Evolutionary conservation across 2,329 filamentous ascomycete species (phyloP).

Genomic region (Cylindrodendrum hubeiense): DNA sequence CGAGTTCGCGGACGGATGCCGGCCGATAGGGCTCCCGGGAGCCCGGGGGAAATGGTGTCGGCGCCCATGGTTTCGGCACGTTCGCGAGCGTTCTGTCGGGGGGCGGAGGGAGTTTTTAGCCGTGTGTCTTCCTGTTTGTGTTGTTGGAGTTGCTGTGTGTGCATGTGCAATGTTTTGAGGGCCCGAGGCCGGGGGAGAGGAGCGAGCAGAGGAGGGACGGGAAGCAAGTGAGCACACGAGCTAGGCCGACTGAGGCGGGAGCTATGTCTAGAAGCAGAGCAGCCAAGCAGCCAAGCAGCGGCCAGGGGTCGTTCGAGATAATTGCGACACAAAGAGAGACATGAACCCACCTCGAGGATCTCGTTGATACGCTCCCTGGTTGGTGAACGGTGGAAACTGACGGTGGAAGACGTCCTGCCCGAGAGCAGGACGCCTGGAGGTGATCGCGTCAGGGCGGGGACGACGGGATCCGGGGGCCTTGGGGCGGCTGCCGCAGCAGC

Average conservation of each 20-base stretch:
- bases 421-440: slow-evolving; percentile 24
- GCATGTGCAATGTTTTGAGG: neutral
- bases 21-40: slow-evolving; percentile 34
- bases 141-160: neutral
- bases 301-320: slow-evolving; percentile 3
- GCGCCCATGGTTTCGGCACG: slow-evolving; percentile 57
- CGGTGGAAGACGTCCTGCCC: slow-evolving; percentile 34
- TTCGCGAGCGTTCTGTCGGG: slow-evolving; percentile 55
- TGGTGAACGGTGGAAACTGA: slow-evolving; percentile 37
- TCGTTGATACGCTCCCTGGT: slow-evolving; percentile 56
- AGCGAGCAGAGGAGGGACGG: slow-evolving; percentile 2
- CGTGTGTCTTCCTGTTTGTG: neutral
- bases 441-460: slow-evolving; percentile 24
- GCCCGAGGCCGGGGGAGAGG: neutral
- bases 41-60: slow-evolving; percentile 32
- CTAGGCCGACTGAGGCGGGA: slow-evolving; percentile 26
- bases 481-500: neutral
- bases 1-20: slow-evolving; percentile 28
- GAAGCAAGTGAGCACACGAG: slow-evolving; percentile 29
- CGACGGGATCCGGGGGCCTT: slow-evolving; percentile 14
- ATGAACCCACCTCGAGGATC: slow-evolving; percentile 59
- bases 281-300: neutral
- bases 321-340: neutral
- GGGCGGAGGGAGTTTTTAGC: slow-evolving; percentile 22
- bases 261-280: no score